Evolutionary conservation across 2,329 filamentous ascomycete genomes (phyloP), one percentile per base, ranked within the genome.

Genomic region (Gremmenia infestans): DNA sequence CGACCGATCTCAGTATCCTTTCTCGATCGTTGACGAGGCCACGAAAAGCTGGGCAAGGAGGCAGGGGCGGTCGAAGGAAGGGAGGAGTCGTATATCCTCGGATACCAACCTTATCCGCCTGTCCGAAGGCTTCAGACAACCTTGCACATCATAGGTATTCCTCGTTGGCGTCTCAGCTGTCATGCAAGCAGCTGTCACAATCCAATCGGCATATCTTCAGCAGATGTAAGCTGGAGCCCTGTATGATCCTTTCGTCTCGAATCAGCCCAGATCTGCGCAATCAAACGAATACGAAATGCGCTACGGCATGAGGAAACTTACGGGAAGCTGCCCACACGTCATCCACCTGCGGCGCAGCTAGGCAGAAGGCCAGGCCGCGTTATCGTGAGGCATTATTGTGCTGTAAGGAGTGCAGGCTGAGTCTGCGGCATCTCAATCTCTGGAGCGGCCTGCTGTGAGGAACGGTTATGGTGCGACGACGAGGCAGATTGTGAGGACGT

Each of bases 401-500:
- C 37, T 40, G n/a, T 19, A 39, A 50, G 3, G 12, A 47, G 46
- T 32, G 37, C 7, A 52, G 37, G 49, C 49, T 23, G 22, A 35
- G n/a, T 17, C 39, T 17, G 12, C 37, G 39, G 36, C 37, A 45
- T 52, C 39, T 52, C 23, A 52, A 6, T 45, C 14, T 52, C 49
- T 39, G 49, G 39, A 43, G 49, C n/a, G 28, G 28, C 25, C 54
- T 60, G 47, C 36, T 17, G 45, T 47, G 37, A 53, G 53, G 22
- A 37, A n/a, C 50, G 45, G 54, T 59, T 25, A 62, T 60, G 36
- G 55, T 62, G 50, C 53, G 50, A 57, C 53, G 53, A 39, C 52
- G 49, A 57, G 54, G 56, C 50, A 60, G 58, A 60, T 59, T 53
- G 46, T 35, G 50, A 61, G 53, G 50, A 32, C 42, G 48, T 56